phyloP scores from a whole-genome alignment of 768 basidiomycete genomes.

The Tremella fuciformis region DNA sequence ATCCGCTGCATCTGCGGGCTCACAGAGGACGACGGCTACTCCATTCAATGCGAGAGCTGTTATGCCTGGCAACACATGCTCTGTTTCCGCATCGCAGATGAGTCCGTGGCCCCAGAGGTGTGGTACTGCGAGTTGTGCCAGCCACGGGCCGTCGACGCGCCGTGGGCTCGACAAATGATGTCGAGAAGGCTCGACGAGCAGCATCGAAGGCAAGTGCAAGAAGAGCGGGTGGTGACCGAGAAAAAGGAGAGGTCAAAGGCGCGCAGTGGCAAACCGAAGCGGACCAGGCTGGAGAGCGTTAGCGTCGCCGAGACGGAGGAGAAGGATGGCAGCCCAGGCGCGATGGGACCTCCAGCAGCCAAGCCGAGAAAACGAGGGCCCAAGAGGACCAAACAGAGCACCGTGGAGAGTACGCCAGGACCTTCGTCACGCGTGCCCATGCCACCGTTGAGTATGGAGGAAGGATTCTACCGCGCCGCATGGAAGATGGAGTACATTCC shows the following conservation, averaged over 20 bases:
- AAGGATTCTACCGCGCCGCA: constrained; percentile 39
- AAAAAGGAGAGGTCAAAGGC: constrained; percentile 19
- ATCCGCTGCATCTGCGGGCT: constrained; percentile 69
- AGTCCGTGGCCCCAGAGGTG: constrained; percentile 57
- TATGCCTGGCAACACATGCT: constrained; percentile 78
- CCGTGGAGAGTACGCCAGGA: constrained; percentile 12
- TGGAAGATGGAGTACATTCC: constrained; percentile 48
- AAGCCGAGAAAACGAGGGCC: constrained; percentile 35
- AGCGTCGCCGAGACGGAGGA: constrained; percentile 23
- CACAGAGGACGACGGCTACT: constrained; percentile 74
- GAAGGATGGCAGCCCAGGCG: constrained; percentile 34
- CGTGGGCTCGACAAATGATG: constrained; percentile 21
- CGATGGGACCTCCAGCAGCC: constrained; percentile 37
- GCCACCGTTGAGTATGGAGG: constrained; percentile 23
- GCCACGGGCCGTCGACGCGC: constrained; percentile 49
- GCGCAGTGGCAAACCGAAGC: constrained; percentile 20
- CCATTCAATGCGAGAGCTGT: constrained; percentile 79
- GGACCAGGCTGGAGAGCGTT: constrained; percentile 29
- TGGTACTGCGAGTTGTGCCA: constrained; percentile 66
- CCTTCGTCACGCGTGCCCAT: constrained; percentile 10
- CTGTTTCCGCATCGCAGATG: constrained; percentile 62
- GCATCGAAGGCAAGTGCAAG: constrained; percentile 15
- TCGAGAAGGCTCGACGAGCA: constrained; percentile 12
- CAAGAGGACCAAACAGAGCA: constrained; percentile 19
- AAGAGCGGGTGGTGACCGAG: constrained; percentile 2